Evolutionary conservation across 2,329 filamentous ascomycete species (phyloP), one percentile per base, ranked within the genome.

Genomic region (Neophaeococcomyces aloes): DNA sequence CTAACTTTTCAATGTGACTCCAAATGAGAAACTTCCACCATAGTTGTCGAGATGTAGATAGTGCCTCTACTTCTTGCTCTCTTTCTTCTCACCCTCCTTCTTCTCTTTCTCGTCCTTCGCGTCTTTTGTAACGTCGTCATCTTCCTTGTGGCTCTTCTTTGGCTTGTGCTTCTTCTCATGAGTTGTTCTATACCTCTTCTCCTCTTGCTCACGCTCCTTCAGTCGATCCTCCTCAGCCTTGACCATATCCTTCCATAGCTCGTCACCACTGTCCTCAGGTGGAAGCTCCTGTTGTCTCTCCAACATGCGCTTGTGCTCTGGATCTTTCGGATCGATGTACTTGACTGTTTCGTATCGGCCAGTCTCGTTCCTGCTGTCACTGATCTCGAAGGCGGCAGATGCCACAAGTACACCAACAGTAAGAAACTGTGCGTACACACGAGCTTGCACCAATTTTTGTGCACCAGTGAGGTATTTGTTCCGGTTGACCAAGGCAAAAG

Each of bases 361-460:
- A 83, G 94, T 61, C 38, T 86, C 86, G 59, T 75, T 76, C 60
- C 79, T 80, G 53, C 82, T 83, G 64, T 98, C 91, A 42, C 69
- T 70, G 32, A 79, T 74, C 76, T 95, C 88, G 56, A 95, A 83
- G 8, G 78, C 83, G 36, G 89, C 86, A 25, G 79, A 83, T 45
- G 85, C 78, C 59, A 94, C 75, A 45, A 95, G 71, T 40, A 94
- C 86, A 51, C 81, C 83, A 36, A 95, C 70, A 4, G 88, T 94
- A 56, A 94, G 69, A 4, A 84, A 86, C 69, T 95, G 88, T 3
- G 88, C 88, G 65, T 94, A 94, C 52, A 95, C 83, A 75, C 88
- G 81, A 18, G 87, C 88, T 72, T 95, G 88, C 13, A 95, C 88
- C 17, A 95, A 69, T 73, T 94, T 94, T 71, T 95, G 88, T 48